phyloP scores from a whole-genome alignment of 1,284 basidiomycete species.

The Puccinia polysora region DNA sequence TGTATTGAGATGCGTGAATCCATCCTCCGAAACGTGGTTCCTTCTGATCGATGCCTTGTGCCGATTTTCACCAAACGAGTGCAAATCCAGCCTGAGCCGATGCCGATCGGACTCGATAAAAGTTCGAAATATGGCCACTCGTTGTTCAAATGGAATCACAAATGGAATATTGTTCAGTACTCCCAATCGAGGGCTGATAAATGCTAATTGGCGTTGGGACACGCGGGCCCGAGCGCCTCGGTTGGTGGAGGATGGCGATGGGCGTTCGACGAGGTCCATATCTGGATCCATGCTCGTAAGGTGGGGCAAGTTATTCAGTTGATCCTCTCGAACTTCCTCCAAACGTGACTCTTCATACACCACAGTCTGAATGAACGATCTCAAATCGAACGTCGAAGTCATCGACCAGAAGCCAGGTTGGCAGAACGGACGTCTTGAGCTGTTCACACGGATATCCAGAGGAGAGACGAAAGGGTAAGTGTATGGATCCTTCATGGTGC shows the following conservation, averaged over 20 bases:
- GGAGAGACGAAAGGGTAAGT: conserved; percentile 12
- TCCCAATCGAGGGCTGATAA: conserved; percentile 75
- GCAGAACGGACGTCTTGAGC: conserved; percentile 74
- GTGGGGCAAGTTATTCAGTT: conserved; percentile 41
- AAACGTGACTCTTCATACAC: conserved; percentile 59
- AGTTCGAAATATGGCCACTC: conserved; percentile 80
- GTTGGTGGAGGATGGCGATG: conserved; percentile 18
- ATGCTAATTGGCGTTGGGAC: conserved; percentile 69
- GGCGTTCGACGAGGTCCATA: conserved; percentile 43
- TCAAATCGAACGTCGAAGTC: conserved; percentile 64
- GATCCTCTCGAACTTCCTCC: conserved; percentile 47
- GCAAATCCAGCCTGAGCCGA: conserved; percentile 38
- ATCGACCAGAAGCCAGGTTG: conserved; percentile 82
- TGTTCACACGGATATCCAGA: conserved; percentile 51
- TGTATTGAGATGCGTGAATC: conserved; percentile 68
- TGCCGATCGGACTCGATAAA: conserved; percentile 66
- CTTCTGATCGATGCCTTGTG: conserved; percentile 65
- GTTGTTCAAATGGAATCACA: conserved; percentile 84
- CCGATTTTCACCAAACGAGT: conserved; percentile 23
- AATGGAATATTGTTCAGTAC: conserved; percentile 95
- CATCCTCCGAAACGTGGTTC: conserved; percentile 75
- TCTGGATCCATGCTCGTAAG: not conserved
- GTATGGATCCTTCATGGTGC: too few species aligned
- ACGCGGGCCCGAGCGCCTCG: conserved; percentile 46
- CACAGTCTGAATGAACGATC: conserved; percentile 84